A percentile compares a stretch with the other conserved stretches of the same genome.
Evolutionary conservation across 345 rosid genomes (phyloP).

Genomic region (Citrus inodora): DNA sequence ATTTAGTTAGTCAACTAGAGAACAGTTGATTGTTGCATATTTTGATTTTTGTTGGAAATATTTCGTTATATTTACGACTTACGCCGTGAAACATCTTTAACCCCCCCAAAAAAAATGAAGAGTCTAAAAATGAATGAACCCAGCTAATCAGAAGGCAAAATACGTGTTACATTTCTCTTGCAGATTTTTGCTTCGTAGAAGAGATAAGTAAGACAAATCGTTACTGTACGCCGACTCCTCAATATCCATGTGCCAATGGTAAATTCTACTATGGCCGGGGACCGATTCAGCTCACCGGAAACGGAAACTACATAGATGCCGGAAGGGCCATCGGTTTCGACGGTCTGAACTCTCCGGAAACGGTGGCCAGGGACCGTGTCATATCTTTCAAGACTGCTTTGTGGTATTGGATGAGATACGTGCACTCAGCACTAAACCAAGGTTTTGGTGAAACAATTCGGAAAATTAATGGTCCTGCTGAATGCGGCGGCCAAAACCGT

Average conservation of each 20-base stretch:
- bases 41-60: too few relatives aligned
- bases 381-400: slow-evolving; percentile 61
- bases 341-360: slow-evolving; percentile 56
- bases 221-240: slow-evolving; percentile 40
- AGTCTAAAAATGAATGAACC: too few relatives aligned
- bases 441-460: slow-evolving; percentile 28
- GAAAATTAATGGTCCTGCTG: not conserved
- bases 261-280: slow-evolving; percentile 66
- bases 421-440: slow-evolving; percentile 44
- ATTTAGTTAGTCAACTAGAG: too few relatives aligned
- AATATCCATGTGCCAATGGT: slow-evolving; percentile 49
- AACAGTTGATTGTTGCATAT: too few relatives aligned
- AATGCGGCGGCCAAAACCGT: not conserved
- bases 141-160: too few relatives aligned
- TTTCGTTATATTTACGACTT: too few relatives aligned
- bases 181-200: slow-evolving; percentile 56
- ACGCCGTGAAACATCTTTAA: too few relatives aligned
- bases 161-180: not conserved
- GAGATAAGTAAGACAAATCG: slow-evolving; percentile 43
- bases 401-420: slow-evolving; percentile 69
- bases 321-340: slow-evolving; percentile 52
- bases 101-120: too few relatives aligned
- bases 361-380: slow-evolving; percentile 48
- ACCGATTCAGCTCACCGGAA: slow-evolving; percentile 64
- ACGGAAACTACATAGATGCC: slow-evolving; percentile 60